Base-by-base conservation (phyloP, 305 asterid species). In the Solanum aculeatissimum region DNA sequence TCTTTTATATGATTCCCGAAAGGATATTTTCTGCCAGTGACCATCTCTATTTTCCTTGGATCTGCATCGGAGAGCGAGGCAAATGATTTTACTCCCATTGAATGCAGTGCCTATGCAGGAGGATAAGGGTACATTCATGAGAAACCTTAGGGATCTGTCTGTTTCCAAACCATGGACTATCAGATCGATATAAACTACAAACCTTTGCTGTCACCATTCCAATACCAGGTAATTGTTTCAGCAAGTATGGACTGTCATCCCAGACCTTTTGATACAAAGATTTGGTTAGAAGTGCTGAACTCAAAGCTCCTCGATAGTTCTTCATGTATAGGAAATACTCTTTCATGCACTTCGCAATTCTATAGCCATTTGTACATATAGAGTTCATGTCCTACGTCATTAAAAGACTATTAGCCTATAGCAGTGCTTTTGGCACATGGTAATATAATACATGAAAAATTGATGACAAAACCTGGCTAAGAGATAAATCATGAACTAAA, bases 171-270 rank as follows among this genome's bases (percentile, higher is more conserved):
- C 65, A 27, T 77, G 66, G 47, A 77, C 47, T 51, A 16, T 53
- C 29, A 51, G 66, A 77, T 51, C 12, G 53, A 27, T 18, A 51
- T 16, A 58, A 84, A 81, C 85, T 79, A 85, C 89, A 77, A 69
- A 97, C 99, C 98, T 97, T 97, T 85, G 99, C 99, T 40, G 99
- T 97, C 89, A 97, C 99, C 98, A 94, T 94, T 66, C 99, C 99
- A 71, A 97, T 95, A 88, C 99, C 99, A 58, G 98, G 96, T 87
- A 97, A 88, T 87, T 97, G 99, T 90, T 97, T 97, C 89, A 97
- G 97, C 92, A 95, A 91, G 92, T 91, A 97, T 21, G 97, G 97
- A 89, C 98, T 93, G 84, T 91, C 92, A 83, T 94, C 94, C 96
- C 96, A 93, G 71, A 93, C 87, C 88, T 92, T 92, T 88, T 95